Percentiles rank a stretch among this genome's conserved stretches.
phyloP scores from a whole-genome alignment of 208 protist species.

The Angomonas desouzai region DNA sequence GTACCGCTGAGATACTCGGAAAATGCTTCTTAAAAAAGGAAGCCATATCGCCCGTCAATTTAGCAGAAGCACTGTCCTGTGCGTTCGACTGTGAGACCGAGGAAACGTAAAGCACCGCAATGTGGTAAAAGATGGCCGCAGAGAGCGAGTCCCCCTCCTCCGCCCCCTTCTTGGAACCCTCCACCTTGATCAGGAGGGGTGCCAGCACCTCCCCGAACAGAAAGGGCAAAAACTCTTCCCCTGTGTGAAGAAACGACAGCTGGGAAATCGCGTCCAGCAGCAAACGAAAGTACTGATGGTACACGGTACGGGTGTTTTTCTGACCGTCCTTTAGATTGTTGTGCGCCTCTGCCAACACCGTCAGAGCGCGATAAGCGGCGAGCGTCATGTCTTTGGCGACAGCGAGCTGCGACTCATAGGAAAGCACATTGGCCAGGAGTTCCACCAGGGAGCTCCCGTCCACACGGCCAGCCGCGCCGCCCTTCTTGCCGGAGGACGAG shows the following conservation, averaged over 20 bases:
- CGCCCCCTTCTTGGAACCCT: constrained; percentile 12
- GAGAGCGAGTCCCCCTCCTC: constrained; percentile 7
- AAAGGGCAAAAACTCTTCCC: constrained; percentile 1
- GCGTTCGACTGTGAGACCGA: background rate
- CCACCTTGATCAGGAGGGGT: constrained; percentile 18
- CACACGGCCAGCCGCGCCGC: background rate
- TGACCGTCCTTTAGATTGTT: background rate
- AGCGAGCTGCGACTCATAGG: constrained; percentile 26
- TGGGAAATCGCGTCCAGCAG: constrained; percentile 8
- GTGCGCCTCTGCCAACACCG: constrained; percentile 15
- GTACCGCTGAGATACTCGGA: background rate
- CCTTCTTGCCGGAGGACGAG: constrained; percentile 13
- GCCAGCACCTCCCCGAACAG: constrained; percentile 21
- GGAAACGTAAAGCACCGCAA: constrained; percentile 35
- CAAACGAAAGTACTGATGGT: constrained; percentile 7
- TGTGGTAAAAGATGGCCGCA: constrained; percentile 29
- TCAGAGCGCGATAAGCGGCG: constrained; percentile 19
- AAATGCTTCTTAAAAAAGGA: background rate
- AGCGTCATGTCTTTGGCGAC: constrained; percentile 26
- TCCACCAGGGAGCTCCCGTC: constrained; percentile 40
- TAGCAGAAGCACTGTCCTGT: background rate
- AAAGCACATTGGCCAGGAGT: constrained; percentile 37
- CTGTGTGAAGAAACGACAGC: background rate
- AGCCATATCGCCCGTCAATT: background rate
- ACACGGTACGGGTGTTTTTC: background rate